Evolutionary conservation across 139 green algal genomes (phyloP).

Genomic region (Gonium pectorale): DNA sequence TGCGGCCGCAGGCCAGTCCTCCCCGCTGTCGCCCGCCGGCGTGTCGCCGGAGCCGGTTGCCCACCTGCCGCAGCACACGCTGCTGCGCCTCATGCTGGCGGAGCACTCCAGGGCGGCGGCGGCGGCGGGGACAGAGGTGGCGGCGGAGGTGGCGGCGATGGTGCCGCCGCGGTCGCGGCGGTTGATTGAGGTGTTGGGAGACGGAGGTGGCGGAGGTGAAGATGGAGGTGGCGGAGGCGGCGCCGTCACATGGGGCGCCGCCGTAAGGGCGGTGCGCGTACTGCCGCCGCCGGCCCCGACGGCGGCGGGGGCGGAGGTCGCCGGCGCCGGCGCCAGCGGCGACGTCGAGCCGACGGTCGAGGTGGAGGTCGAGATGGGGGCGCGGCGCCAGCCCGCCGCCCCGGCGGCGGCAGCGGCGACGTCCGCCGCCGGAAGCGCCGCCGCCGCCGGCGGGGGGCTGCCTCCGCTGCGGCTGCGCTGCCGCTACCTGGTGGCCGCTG

Average conservation of each 20-base stretch:
- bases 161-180: neutral
- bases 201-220: too few species aligned
- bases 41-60: conserved; percentile 76
- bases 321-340: neutral
- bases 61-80: conserved; percentile 89
- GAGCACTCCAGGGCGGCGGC: neutral
- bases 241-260: conserved; percentile 15
- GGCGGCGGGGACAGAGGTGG: neutral
- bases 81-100: conserved; percentile 68
- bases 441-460: neutral
- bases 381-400: neutral
- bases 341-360: neutral
- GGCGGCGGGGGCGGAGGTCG: neutral
- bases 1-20: conserved; percentile 40
- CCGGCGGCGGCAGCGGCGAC: conserved; percentile 20
- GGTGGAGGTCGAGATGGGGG: conserved; percentile 47
- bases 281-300: neutral
- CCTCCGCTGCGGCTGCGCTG: neutral
- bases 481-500: conserved; percentile 78
- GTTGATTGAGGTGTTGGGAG: too few species aligned
- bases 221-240: neutral
- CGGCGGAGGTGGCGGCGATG: neutral
- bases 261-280: neutral
- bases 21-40: neutral
- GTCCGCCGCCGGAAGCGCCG: neutral